phyloP scores from a whole-genome alignment of 495 filamentous ascomycete species.

The Patellaria atrata region DNA sequence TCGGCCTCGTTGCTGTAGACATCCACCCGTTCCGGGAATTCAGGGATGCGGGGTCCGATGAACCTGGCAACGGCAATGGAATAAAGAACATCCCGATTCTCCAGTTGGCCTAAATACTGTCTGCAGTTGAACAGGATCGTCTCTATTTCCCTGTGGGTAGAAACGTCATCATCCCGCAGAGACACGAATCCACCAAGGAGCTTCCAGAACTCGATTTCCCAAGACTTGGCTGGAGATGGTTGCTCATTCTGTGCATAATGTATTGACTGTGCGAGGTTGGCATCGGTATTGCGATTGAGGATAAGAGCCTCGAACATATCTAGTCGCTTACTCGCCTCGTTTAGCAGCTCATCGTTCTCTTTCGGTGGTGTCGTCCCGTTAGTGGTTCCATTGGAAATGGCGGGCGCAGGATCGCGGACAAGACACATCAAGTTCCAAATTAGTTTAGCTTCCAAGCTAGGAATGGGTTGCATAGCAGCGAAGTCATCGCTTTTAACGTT shows the following conservation, averaged over 20 bases:
- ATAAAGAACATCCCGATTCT: constrained; percentile 88
- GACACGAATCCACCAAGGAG: constrained; percentile 57
- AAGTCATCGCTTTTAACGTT: constrained; percentile 31
- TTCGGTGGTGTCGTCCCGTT: constrained; percentile 27
- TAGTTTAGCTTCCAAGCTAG: constrained; percentile 23
- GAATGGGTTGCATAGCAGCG: constrained; percentile 12
- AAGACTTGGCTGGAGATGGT: constrained; percentile 25
- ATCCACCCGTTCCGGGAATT: constrained; percentile 45
- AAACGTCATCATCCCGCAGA: constrained; percentile 45
- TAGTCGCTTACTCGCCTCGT: constrained; percentile 49
- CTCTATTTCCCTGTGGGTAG: constrained; percentile 45
- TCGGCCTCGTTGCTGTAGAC: constrained; percentile 55
- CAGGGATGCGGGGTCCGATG: constrained; percentile 51
- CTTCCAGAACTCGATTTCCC: constrained; percentile 71
- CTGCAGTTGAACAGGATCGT: constrained; percentile 47
- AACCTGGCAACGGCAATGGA: constrained; percentile 70
- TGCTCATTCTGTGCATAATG: constrained; percentile 5
- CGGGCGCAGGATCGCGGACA: constrained; percentile 13
- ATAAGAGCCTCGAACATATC: constrained; percentile 62
- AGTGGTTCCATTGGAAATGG: constrained; percentile 25
- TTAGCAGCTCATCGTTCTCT: constrained; percentile 33
- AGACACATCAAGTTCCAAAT: constrained; percentile 27
- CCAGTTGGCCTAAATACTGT: constrained; percentile 54
- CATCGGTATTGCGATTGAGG: constrained; percentile 45
- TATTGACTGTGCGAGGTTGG: constrained; percentile 29